phyloP scores from a whole-genome alignment of 2,329 filamentous ascomycete genomes.

The Fusarium coffeatum region DNA sequence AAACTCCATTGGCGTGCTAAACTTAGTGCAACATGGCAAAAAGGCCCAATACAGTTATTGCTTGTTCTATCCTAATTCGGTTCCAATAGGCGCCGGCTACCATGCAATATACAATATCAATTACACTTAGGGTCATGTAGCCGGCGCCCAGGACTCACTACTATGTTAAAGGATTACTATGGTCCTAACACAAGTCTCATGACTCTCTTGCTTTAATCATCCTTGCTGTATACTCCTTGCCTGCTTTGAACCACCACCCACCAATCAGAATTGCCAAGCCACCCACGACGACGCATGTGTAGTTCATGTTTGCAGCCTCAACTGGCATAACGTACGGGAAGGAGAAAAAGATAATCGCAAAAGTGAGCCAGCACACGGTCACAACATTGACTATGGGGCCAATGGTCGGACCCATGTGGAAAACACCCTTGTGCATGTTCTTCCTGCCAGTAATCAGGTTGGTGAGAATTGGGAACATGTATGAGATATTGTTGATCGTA shows the following conservation, averaged over 20 bases:
- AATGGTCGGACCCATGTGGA: not conserved
- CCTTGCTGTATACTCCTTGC: not conserved
- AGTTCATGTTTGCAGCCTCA: conserved; percentile 15
- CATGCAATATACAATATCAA: too few species aligned
- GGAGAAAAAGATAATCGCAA: conserved; percentile 12
- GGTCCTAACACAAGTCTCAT: too few species aligned
- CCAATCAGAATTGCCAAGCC: not conserved
- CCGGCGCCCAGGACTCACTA: too few species aligned
- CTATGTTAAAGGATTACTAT: too few species aligned
- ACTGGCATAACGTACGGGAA: conserved; percentile 19
- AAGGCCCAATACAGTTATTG: too few species aligned
- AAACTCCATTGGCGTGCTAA: too few species aligned
- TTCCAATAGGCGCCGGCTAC: too few species aligned
- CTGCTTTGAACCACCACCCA: not conserved
- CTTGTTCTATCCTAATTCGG: too few species aligned
- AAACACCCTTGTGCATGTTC: conserved; percentile 14
- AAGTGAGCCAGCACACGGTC: not conserved
- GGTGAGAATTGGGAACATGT: conserved; percentile 8
- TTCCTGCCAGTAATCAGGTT: not conserved
- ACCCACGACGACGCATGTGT: conserved; percentile 9
- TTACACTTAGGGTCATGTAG: too few species aligned
- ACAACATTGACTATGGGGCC: not conserved
- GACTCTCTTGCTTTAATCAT: not conserved
- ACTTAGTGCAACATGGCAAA: too few species aligned
- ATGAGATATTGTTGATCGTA: conserved; percentile 11